These are phyloP conservation scores for Ceratocystis cacaofunesta DNA, from an alignment of 2,329 filamentous ascomycete species.

Conservation along the genomic window DNA sequence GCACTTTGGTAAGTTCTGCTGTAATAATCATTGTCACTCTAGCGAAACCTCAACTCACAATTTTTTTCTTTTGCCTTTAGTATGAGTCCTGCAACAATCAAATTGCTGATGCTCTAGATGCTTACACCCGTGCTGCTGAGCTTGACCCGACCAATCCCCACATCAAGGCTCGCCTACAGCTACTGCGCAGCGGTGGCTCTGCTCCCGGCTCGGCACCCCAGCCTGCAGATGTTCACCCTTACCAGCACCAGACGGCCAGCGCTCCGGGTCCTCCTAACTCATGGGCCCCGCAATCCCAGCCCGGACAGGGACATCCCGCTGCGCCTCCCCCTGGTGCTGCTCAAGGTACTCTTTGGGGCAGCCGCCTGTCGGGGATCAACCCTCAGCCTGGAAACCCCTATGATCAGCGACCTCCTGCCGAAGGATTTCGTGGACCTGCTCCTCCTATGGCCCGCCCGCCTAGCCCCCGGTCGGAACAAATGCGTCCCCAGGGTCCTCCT, in stretches of 20 bases:
- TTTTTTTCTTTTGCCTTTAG: conserved; percentile 28
- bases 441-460: conserved; percentile 54
- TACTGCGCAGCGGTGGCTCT: conserved; percentile 68
- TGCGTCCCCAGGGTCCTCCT: conserved; percentile 24
- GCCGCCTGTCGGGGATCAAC: conserved; percentile 65
- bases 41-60: conserved; percentile 22
- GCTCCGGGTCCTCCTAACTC: conserved; percentile 74
- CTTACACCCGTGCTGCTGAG: conserved; percentile 86
- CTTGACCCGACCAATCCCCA: conserved; percentile 86
- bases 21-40: background rate
- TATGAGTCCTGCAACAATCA: conserved; percentile 99
- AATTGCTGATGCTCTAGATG: conserved; percentile 87
- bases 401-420: conserved; percentile 47
- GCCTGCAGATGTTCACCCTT: conserved; percentile 89
- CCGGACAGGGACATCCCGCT: conserved; percentile 31
- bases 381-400: conserved; percentile 66
- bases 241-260: conserved; percentile 74
- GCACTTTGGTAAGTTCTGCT: conserved; percentile 61
- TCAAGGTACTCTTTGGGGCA: conserved; percentile 39
- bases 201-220: conserved; percentile 60
- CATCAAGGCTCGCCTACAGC: conserved; percentile 85
- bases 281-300: conserved; percentile 62
- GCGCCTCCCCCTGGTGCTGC: conserved; percentile 30
- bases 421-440: conserved; percentile 53
- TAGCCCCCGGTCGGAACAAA: conserved; percentile 62